A percentile compares a stretch with the other conserved stretches of the same genome.
Conservation (phyloP, 2,329 filamentous ascomycete genomes). For the Ascochyta lentis region DNA sequence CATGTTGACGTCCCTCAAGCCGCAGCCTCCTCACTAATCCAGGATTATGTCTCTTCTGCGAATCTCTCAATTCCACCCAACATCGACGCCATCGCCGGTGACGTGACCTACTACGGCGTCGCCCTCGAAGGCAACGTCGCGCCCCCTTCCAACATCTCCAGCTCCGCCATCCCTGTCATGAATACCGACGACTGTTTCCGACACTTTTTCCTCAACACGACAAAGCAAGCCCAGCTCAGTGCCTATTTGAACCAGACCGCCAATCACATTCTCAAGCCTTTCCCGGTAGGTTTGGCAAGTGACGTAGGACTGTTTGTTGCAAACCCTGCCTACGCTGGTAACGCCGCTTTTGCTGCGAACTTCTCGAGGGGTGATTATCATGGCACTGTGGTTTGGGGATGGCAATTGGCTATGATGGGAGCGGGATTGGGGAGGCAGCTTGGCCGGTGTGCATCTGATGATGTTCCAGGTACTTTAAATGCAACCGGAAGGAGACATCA, state of each 20-base stretch:
- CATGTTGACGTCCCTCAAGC: conserved; percentile 52
- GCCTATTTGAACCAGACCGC: conserved; percentile 64
- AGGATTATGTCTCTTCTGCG: conserved; percentile 55
- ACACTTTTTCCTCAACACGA: conserved; percentile 67
- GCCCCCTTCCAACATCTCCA: conserved; percentile 43
- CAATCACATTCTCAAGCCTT: conserved; percentile 63
- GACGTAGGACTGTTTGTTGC: conserved; percentile 65
- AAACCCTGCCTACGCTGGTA: conserved; percentile 64
- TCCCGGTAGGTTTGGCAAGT: conserved; percentile 65
- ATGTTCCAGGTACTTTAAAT: not conserved
- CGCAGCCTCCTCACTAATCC: conserved; percentile 56
- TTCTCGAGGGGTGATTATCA: conserved; percentile 68
- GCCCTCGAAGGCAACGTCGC: conserved; percentile 57
- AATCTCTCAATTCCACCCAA: conserved; percentile 57
- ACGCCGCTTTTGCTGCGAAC: conserved; percentile 53
- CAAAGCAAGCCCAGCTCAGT: conserved; percentile 63
- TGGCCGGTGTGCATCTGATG: conserved; percentile 54
- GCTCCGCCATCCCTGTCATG: conserved; percentile 62
- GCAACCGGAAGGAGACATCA: not conserved
- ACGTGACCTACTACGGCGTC: conserved; percentile 63
- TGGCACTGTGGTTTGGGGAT: conserved; percentile 70
- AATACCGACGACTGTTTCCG: conserved; percentile 71
- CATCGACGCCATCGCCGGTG: conserved; percentile 49
- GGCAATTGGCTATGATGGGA: conserved; percentile 70
- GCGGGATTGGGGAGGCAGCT: conserved; percentile 66